Conservation (phyloP, 148 eudicot genomes). For the Cornus controversa region DNA sequence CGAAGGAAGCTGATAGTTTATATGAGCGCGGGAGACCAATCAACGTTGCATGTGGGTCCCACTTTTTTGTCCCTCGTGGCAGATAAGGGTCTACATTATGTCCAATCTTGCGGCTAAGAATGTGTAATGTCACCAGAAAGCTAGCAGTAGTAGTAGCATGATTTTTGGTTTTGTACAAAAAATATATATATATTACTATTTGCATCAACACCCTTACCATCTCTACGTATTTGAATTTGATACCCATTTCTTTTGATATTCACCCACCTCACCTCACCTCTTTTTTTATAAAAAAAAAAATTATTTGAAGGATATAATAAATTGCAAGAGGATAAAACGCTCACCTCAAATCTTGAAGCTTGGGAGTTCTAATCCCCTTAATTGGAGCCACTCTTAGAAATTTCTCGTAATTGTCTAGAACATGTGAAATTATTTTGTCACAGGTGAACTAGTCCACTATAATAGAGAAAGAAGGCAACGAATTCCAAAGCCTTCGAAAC, state of each 20-base stretch:
- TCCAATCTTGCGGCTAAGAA: slow-evolving; percentile 19
- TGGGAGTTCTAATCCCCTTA: no score
- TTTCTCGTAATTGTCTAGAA: no score
- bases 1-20: slow-evolving; percentile 16
- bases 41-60: slow-evolving; percentile 27
- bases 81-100: slow-evolving; percentile 44
- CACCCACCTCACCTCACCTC: no score
- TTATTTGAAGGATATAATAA: no score
- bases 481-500: no score
- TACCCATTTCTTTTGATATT: not conserved
- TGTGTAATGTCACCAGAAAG: not conserved
- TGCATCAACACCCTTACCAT: not conserved
- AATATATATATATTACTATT: not conserved
- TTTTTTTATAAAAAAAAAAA: no score
- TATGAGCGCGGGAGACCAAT: slow-evolving; percentile 33
- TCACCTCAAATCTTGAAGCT: no score
- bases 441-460: no score
- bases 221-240: slow-evolving; percentile 14
- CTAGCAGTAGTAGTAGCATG: not conserved
- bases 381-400: no score
- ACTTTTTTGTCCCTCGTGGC: slow-evolving; percentile 31
- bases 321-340: no score
- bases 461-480: no score
- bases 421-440: no score
- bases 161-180: not conserved